Evolutionary conservation across 805 yeast species (phyloP), one percentile per base, ranked within the genome.

Genomic region (Candida manassasensis): DNA sequence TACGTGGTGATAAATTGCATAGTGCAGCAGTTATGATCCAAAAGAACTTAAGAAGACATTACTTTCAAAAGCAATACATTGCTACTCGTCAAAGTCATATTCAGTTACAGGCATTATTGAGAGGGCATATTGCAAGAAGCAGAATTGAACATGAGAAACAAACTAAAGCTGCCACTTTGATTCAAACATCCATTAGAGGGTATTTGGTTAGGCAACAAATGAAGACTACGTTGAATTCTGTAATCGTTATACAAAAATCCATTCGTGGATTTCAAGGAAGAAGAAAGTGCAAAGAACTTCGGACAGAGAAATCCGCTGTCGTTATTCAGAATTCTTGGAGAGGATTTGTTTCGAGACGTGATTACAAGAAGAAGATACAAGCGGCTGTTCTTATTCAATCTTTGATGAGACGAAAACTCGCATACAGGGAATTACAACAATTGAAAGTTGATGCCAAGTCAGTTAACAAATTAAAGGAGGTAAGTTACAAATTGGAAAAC

Each of bases 401-500:
- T 29, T 71, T 79, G 48, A 66, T 81, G 42, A 79, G 98, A 67
- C 77, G 93, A 51, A 77, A 75, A 41, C 61, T 69, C 40, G 99
- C 99, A 17, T 67, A 67, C 43, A 65, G 64, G 34, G 81, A 83
- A 55, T 75, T 85, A 48, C 63, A 66, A 43, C 61, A 69, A 38
- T 68, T 87, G 57, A 84, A 78, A 55, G 73, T 72, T n/a, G 97
- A 93, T 45, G 96, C 97, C 19, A 86, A 86, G 56, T 86, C 96
- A 11, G 95, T 87, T 29, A 81, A 82, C 55, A 94, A 83, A 54
- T 74, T 86, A 67, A 79, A 86, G 60, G 96, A 90, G 57, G 95
- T 86, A 26, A 88, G 95, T 50, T 93, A 87, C 63, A 79, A 84
- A 57, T 74, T 94, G 51, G 99, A 93, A 61, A 93, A 93, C 62